Base-by-base conservation (phyloP, 2,329 filamentous ascomycete species). In the Byssothecium circinans region DNA sequence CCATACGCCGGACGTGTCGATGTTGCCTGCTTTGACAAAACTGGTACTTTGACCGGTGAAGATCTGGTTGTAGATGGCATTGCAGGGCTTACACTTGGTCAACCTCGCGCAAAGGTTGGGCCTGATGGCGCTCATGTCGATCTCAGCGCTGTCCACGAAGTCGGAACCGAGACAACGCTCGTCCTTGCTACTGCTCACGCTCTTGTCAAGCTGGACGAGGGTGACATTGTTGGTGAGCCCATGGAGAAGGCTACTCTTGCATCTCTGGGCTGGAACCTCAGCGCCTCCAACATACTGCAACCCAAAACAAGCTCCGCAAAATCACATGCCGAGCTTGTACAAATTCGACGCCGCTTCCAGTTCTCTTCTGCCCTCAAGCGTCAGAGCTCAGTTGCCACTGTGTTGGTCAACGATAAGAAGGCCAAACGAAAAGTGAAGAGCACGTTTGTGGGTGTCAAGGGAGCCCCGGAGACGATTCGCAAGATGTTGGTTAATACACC, bases 11-110 rank as follows among this genome's bases (percentile, higher is more conserved):
- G 94, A 25, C 89, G 94, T 55, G 88, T 99, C 50, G 95, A 99
- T 70, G 82, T 99, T 44, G 91, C 94, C 54, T 99, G 94, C 76
- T 99, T 99, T 58, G 94, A 99, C 74, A 99, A 99, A 79, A 99
- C 94, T 11, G 94, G 94, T 57, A 99, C 94, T 1, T 75, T 99
- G 49, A 99, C 94, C 30, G 94, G 94, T 41, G 94, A 99, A 69
- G 92, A 99, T 67, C 79, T 99, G 35, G 91, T 99, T 10, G 94
- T 99, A 17, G 92, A 99, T 68, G 94, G 94, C 64, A 92, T 99
- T 69, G 94, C 94, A 51, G 94, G 94, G 14, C 81, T 97, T 22
- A 85, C 83, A 11, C 80, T 96, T 22, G 86, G 86, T 19, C 80
- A 87, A 45, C 70, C 79, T 22, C 84, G 84, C 25, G 83, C 85